Evolutionary conservation across 202 grass and related monocot genomes (phyloP).

Genomic region (Zizania palustris): DNA sequence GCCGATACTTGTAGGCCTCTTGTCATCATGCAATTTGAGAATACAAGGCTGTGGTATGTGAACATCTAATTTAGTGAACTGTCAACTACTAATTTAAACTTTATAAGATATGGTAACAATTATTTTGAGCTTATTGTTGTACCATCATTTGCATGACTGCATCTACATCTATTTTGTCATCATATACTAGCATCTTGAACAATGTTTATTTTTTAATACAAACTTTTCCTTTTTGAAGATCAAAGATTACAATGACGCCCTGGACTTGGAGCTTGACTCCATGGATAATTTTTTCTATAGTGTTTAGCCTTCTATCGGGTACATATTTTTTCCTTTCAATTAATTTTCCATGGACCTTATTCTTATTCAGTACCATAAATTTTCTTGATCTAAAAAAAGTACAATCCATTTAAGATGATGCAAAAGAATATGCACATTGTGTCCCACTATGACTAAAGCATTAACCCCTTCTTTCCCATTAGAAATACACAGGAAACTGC

Average conservation of each 20-base stretch:
- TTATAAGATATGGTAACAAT: slow-evolving; percentile 19
- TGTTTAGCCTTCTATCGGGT: slow-evolving; percentile 98
- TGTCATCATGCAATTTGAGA: slow-evolving; percentile 94
- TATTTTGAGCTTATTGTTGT: not conserved
- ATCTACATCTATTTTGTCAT: slow-evolving; percentile 13
- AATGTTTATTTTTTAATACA: not conserved
- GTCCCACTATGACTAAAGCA: slow-evolving; percentile 17
- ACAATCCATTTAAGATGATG: slow-evolving; percentile 31
- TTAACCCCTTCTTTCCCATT: not conserved
- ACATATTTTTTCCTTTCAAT: slow-evolving; percentile 16
- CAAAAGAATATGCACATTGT: slow-evolving; percentile 19
- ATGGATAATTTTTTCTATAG: slow-evolving; percentile 98
- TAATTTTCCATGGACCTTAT: not conserved
- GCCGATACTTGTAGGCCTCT: slow-evolving; percentile 84
- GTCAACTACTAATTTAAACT: slow-evolving; percentile 29
- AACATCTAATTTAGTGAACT: slow-evolving; percentile 38
- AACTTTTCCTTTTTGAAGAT: slow-evolving; percentile 52
- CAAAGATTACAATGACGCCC: slow-evolving; percentile 90
- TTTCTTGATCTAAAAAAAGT: not conserved
- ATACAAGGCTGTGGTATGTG: slow-evolving; percentile 80
- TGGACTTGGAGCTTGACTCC: slow-evolving; percentile 97
- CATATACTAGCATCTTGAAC: not conserved
- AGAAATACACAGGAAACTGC: not conserved
- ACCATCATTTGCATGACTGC: slow-evolving; percentile 11
- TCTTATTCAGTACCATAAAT: slow-evolving; percentile 12